These are phyloP conservation scores for Canna indica DNA, from an alignment of 176 grass and related monocot genomes.

Conservation along the genomic window DNA sequence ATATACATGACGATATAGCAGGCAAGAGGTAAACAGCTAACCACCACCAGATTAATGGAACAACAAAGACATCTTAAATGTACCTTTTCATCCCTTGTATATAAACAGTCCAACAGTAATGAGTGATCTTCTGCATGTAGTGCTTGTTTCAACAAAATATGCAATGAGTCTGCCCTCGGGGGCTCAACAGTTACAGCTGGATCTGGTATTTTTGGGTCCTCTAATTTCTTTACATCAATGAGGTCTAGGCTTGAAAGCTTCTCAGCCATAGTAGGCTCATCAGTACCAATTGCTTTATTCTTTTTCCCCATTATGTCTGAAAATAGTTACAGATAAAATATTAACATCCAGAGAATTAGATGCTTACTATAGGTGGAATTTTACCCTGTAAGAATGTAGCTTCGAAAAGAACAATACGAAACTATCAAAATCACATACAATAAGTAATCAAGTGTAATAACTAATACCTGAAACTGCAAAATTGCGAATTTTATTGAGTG, in stretches of 20 bases:
- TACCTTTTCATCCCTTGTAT: constrained; percentile 78
- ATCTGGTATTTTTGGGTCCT: constrained; percentile 19
- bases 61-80: constrained; percentile 16
- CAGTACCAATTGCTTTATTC: constrained; percentile 35
- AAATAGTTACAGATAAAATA: constrained; percentile 15
- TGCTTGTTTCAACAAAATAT: constrained; percentile 93
- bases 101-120: constrained; percentile 63
- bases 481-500: too few relatives aligned
- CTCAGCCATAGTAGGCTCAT: constrained; percentile 81
- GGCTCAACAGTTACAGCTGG: constrained; percentile 35
- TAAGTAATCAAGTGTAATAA: too few relatives aligned
- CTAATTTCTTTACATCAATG: constrained; percentile 27
- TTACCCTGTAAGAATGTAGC: neutral
- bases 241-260: constrained; percentile 59
- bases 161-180: constrained; percentile 81
- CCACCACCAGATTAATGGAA: neutral
- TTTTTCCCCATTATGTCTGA: constrained; percentile 30
- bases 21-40: neutral
- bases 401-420: too few relatives aligned
- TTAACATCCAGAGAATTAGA: constrained; percentile 6
- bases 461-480: too few relatives aligned
- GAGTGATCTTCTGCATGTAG: constrained; percentile 69
- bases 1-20: neutral
- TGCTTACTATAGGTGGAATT: neutral
- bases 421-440: too few relatives aligned